These are phyloP conservation scores for Heracleum sosnowskyi DNA, from an alignment of 129 eudicot genomes.

Conservation along the genomic window DNA sequence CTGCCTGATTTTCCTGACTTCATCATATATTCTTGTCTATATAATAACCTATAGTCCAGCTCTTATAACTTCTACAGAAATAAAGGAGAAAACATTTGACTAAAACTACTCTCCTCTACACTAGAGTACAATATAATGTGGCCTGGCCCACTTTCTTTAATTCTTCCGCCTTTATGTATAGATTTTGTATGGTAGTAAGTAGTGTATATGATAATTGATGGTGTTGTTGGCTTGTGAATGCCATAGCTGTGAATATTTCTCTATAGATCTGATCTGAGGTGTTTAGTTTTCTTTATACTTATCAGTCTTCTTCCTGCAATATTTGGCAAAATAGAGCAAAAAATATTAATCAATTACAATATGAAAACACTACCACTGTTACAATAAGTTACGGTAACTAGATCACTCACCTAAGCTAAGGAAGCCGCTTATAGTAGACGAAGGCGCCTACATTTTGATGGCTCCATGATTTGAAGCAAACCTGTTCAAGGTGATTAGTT, in stretches of 20 bases:
- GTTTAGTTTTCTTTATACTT: slow-evolving; percentile 27
- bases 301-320: slow-evolving; percentile 44
- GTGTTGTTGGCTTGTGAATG: slow-evolving; percentile 11
- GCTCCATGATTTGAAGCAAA: slow-evolving; percentile 71
- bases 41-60: slow-evolving; percentile 17
- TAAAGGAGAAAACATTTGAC: slow-evolving; percentile 7
- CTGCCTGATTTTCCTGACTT: slow-evolving; percentile 13
- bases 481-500: slow-evolving; percentile 22
- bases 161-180: slow-evolving; percentile 20
- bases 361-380: background rate
- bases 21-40: background rate
- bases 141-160: slow-evolving; percentile 21
- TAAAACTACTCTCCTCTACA: slow-evolving; percentile 1
- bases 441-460: slow-evolving; percentile 57
- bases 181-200: slow-evolving; percentile 36
- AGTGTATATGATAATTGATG: slow-evolving; percentile 17
- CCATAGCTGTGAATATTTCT: slow-evolving; percentile 15
- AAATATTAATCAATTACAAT: background rate
- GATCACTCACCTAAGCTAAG: slow-evolving; percentile 36
- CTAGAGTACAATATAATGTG: slow-evolving; percentile 25
- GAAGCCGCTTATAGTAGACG: slow-evolving; percentile 26
- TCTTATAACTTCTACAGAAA: slow-evolving; percentile 10
- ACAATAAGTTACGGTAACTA: background rate
- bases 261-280: slow-evolving; percentile 32
- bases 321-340: background rate